phyloP scores from a whole-genome alignment of 106 monocot species.

The Allium sativum region DNA sequence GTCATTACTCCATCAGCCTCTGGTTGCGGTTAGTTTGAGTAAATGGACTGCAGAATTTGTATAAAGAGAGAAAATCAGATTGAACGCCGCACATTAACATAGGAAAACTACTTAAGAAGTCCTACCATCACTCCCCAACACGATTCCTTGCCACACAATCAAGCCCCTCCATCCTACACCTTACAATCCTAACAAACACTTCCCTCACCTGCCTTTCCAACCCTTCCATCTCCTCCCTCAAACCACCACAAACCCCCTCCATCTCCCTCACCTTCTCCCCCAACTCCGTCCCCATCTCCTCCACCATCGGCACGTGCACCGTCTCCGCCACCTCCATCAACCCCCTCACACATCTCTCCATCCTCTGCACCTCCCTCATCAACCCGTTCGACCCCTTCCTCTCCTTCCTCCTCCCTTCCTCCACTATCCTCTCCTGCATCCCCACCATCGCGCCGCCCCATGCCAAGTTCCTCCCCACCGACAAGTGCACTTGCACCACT shows the following conservation, averaged over 20 bases:
- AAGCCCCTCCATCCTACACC: conserved; percentile 40
- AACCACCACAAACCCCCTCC: conserved; percentile 14
- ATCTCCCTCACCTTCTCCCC: conserved; percentile 21
- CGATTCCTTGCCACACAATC: conserved; percentile 19
- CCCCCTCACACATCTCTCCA: conserved; percentile 29
- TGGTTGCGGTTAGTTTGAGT: too few species aligned
- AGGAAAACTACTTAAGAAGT: background rate
- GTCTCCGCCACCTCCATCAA: conserved; percentile 29
- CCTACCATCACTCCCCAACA: background rate
- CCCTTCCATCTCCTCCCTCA: conserved; percentile 40
- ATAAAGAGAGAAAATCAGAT: too few species aligned
- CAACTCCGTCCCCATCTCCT: conserved; percentile 24
- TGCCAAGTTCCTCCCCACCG: conserved; percentile 30
- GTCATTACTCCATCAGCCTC: too few species aligned
- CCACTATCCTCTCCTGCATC: conserved; percentile 37
- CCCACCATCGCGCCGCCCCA: conserved; percentile 30
- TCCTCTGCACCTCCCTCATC: conserved; percentile 47
- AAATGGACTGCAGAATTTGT: too few species aligned
- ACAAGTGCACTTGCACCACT: conserved; percentile 31
- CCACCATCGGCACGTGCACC: background rate
- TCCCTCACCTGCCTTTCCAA: conserved; percentile 55
- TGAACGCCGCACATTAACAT: background rate
- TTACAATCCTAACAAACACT: conserved; percentile 44
- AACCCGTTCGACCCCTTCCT: conserved; percentile 36
- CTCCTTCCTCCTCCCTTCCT: conserved; percentile 56